Base-by-base conservation (phyloP, 345 rosid genomes). In the Litchi chinensis region DNA sequence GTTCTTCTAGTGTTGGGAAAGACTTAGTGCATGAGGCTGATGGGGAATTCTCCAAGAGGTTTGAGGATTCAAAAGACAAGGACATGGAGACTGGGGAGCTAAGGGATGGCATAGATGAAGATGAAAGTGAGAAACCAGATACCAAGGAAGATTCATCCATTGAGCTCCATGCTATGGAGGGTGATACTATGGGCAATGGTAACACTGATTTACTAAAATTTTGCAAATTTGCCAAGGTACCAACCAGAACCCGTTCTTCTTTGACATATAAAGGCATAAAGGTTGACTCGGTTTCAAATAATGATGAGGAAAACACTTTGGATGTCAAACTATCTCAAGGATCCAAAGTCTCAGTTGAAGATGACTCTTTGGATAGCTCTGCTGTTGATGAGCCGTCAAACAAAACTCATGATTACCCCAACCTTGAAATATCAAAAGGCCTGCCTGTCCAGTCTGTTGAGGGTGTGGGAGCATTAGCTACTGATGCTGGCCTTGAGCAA, bases 211-310 rank as follows among this genome's bases (percentile, higher is more conserved):
- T 96, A 81, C 87, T 89, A 28, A 76, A 88, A 32, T 82, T 91
- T 43, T 90, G 99, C 83, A 96, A 89, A 75, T 91, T 96, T 71
- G 86, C 86, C 73, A 96, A 96, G 81, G 87, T 96, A 73, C 97
- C 97, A 64, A 96, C 97, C 16, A 96, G 83, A 86, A 92, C 83
- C 4, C 97, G 98, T 60, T 91, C 99, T 72, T 88, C 97, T 68
- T 80, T 93, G 84, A 82, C 87, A 71, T 69, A 44, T 39, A 89
- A 85, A 81, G 80, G 71, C 48, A 65, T 83, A 69, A 92, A 86
- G 84, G 82, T 59, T 75, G 83, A 88, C 64, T 62, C 72, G 32
- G 77, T 83, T 85, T 77, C 83, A 65, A 83, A 67, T 24, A 83
- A 78, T 63, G 90, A 79, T 69, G 89, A 77, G 76, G 90, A 79